Evolutionary conservation across 2,329 filamentous ascomycete species (phyloP), one percentile per base, ranked within the genome.

Genomic region (Orbilia blumenaviensis): DNA sequence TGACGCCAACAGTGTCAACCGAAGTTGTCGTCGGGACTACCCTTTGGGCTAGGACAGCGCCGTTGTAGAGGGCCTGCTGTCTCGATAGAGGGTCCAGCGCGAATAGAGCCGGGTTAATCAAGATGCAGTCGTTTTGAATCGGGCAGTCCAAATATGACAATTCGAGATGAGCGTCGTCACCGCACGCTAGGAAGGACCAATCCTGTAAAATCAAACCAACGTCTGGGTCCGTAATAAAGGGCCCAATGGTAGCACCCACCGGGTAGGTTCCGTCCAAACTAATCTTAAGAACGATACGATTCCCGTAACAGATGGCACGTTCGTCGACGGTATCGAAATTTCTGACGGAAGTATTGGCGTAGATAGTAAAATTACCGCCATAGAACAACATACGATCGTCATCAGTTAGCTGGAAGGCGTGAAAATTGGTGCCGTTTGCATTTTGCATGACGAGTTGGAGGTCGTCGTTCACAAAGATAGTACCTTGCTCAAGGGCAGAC

Each of bases 41-140:
- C 32, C 42, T 21, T 32, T 67, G 52, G 8, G 32, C 12, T 32
- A 68, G 25, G 2, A 63, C 1, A 0, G 25, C 54, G 9, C 56
- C 71, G 25, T 75, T 75, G 16, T 56, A 63, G n/a, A 58, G 14
- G 12, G 71, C 63, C n/a, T 75, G 63, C n/a, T 75, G 44, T 9
- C 18, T 56, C 9, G 56, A 56, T 14, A 58, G 5, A 12, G 23
- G 7, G 21, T 68, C 56, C 27, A 75, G 21, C 7, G 46, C 14
- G n/a, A 41, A 75, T 23, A 75, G 42, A 8, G 25, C 71, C 7
- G 56, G 56, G 23, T 64, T 68, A 5, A 58, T 23, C 2, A 48
- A 12, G 0, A 10, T 23, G 34, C 71, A 75, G 10, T 5, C 27
- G 21, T 56, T 16, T 14, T 29, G 48, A 4, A 68, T n/a, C 2